Percentiles rank a stretch among this genome's conserved stretches.
Conservation (phyloP, 225 moss, liverwort and hornwort genomes). For the Thuidium tamariscinum region DNA sequence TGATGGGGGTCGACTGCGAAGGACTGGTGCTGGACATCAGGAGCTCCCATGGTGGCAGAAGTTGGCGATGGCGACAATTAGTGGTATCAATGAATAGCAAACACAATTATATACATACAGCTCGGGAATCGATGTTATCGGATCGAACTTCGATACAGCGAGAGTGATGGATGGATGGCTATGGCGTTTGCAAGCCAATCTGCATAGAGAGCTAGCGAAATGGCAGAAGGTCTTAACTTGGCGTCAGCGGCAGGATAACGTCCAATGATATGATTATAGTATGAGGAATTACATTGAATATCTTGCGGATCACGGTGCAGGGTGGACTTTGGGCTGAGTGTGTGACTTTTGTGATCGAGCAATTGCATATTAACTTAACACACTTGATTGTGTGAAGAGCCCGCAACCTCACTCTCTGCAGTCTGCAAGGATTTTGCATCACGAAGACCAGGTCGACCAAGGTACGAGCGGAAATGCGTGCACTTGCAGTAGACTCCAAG, state of each 20-base stretch:
- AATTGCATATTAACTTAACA: not conserved
- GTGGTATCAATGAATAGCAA: not conserved
- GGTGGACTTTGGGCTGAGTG: not conserved
- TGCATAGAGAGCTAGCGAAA: no score
- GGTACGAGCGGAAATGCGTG: not conserved
- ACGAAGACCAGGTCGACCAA: not conserved
- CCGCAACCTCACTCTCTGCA: not conserved
- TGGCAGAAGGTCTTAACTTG: not conserved
- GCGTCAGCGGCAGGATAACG: not conserved
- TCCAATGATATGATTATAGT: not conserved
- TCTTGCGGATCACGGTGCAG: no score
- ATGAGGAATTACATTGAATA: not conserved
- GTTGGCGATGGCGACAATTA: not conserved
- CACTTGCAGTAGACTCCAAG: no score
- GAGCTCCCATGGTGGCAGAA: not conserved
- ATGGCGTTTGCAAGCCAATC: not conserved
- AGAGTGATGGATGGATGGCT: not conserved
- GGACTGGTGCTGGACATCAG: not conserved
- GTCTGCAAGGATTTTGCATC: not conserved
- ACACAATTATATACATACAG: no score
- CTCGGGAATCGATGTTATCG: not conserved
- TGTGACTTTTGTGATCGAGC: no score
- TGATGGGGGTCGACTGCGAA: not conserved
- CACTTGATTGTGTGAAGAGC: not conserved
- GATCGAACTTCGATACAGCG: not conserved